These are phyloP conservation scores for Cryptosporidium viatorum DNA, from an alignment of 169 alveolate genomes.

Conservation along the genomic window DNA sequence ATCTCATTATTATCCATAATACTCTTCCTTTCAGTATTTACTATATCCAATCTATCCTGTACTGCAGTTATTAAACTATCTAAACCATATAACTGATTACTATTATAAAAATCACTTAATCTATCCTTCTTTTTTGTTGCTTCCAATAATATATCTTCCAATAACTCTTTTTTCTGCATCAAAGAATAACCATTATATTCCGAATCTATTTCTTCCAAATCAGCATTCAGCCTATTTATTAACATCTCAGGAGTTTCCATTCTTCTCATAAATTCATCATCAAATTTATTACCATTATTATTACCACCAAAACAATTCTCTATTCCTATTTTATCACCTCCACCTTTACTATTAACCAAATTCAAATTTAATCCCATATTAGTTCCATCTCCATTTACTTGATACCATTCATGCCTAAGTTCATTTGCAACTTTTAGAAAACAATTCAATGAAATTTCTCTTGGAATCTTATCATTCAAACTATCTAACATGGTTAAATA, in stretches of 20 bases:
- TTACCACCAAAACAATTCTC: conserved; percentile 43
- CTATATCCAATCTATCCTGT: conserved; percentile 55
- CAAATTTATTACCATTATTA: not conserved
- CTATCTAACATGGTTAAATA: conserved; percentile 21
- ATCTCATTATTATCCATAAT: conserved; percentile 66
- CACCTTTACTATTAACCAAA: not conserved
- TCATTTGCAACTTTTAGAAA: conserved; percentile 55
- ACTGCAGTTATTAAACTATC: conserved; percentile 35
- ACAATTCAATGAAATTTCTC: conserved; percentile 47
- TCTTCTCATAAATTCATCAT: conserved; percentile 26
- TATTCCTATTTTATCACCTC: conserved; percentile 17
- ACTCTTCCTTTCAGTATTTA: conserved; percentile 56
- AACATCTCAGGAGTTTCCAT: conserved; percentile 68
- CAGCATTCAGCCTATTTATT: conserved; percentile 31
- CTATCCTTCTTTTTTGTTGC: conserved; percentile 73
- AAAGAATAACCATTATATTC: conserved; percentile 57
- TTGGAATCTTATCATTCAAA: conserved; percentile 43
- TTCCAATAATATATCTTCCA: conserved; percentile 69
- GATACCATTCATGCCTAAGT: conserved; percentile 60
- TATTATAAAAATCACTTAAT: conserved; percentile 47
- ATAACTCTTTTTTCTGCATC: conserved; percentile 64
- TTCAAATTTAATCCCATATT: not conserved
- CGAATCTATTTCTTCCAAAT: conserved; percentile 52
- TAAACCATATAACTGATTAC: conserved; percentile 12
- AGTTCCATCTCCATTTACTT: not conserved